A percentile compares a stretch with the other conserved stretches of the same genome.
Evolutionary conservation across 768 basidiomycete species (phyloP).

Genomic region (Mycena floridula): DNA sequence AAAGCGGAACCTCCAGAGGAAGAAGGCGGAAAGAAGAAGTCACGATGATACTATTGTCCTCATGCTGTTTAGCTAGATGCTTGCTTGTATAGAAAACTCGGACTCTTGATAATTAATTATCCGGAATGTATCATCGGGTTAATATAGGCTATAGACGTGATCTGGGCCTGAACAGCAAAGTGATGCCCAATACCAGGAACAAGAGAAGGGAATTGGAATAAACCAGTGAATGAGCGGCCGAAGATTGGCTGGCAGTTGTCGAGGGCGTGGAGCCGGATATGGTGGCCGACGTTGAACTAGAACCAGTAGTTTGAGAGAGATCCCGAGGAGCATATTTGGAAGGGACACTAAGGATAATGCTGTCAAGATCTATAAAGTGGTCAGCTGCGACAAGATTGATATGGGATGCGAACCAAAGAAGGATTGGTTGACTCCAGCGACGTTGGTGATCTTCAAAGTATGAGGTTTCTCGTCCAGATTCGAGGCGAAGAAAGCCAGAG

Average conservation of each 20-base stretch:
- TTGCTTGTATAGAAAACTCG: too few species aligned
- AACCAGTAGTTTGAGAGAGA: background rate
- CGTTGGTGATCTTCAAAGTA: slow-evolving; percentile 30
- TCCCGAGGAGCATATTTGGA: slow-evolving; percentile 31
- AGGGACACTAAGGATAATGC: slow-evolving; percentile 36
- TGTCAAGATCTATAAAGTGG: slow-evolving; percentile 32
- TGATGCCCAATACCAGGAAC: background rate
- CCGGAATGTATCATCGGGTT: too few species aligned
- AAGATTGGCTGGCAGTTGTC: background rate
- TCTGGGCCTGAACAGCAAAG: background rate
- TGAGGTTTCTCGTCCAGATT: slow-evolving; percentile 33
- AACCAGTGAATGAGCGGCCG: background rate
- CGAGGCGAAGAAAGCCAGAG: slow-evolving; percentile 34
- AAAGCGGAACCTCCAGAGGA: background rate
- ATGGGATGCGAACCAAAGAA: slow-evolving; percentile 32
- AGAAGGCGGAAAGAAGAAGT: background rate
- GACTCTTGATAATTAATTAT: too few species aligned
- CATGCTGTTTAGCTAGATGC: too few species aligned
- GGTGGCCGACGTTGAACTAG: background rate
- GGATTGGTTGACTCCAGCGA: slow-evolving; percentile 35
- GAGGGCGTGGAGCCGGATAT: background rate
- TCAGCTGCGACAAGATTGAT: background rate
- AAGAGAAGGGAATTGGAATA: background rate
- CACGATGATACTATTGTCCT: background rate
- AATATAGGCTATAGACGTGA: too few species aligned